Evolutionary conservation across 2,329 filamentous ascomycete genomes (phyloP), one percentile per base, ranked within the genome.

Genomic region (Aspergillus udagawae): DNA sequence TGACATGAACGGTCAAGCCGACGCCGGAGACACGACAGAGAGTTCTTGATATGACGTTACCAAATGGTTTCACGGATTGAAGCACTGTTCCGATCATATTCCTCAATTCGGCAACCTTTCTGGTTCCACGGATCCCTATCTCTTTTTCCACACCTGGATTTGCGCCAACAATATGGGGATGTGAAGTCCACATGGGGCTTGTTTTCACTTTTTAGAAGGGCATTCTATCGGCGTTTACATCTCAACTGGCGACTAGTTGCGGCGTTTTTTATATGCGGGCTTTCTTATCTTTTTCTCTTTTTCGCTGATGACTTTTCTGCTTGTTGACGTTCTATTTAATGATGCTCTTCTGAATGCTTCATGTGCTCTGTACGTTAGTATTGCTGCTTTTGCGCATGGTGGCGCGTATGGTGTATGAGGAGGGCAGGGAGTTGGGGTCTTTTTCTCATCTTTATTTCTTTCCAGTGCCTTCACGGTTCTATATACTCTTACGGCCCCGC

Each of bases 371-470:
- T 51, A n/a, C 27, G 21, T 6, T 25, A 49, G 50, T n/a, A n/a
- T 27, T 41, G 32, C 32, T 52, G 50, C 48, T 57, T 55, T 48
- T 63, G 50, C 56, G 28, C 57, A 52, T 42, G 52, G 45, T 57
- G 52, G 42, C 53, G 53, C 51, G 51, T 57, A 60, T 51, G 58
- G 57, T 65, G 61, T 67, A 64, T 59, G 60, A 67, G 60, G 63
- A 59, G 59, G 56, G 54, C 41, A 58, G 49, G 54, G 65, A 58
- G 57, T 60, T 54, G 53, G 53, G 51, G 56, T 57, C 58, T 52
- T 61, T 60, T 61, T 58, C 52, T 61, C 56, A 63, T 57, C 38
- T 53, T 35, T 58, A 51, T 47, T 51, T 50, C 53, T 52, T 55
- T 55, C 61, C 54, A 20, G 59, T 60, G 23, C 61, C 53, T 61